These are phyloP conservation scores for Mrakia blollopis DNA, from an alignment of 768 basidiomycete genomes.

Conservation along the genomic window DNA sequence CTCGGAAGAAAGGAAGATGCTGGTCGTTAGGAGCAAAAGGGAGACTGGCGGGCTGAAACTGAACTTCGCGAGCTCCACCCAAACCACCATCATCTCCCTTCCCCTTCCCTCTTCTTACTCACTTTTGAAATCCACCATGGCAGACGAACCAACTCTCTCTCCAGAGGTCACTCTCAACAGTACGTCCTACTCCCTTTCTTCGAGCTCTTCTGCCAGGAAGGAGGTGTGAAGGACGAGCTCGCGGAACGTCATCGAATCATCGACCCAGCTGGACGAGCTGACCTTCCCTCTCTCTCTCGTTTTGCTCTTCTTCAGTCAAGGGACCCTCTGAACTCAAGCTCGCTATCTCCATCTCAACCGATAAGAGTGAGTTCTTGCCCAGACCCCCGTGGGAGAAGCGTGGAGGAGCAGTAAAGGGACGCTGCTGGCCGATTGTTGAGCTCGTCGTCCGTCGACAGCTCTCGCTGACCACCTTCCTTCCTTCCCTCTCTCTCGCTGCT, in stretches of 20 bases:
- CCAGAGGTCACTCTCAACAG: constrained; percentile 24
- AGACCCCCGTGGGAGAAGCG: neutral
- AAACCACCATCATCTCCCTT: neutral
- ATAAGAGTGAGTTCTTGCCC: constrained; percentile 18
- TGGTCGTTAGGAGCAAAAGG: neutral
- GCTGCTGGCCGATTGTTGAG: neutral
- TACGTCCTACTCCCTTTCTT: neutral
- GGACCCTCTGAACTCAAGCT: constrained; percentile 88
- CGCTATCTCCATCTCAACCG: constrained; percentile 16
- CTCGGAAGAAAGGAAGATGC: neutral
- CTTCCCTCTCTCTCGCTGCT: neutral
- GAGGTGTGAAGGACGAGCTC: neutral
- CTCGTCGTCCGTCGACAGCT: neutral
- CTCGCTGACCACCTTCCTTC: neutral
- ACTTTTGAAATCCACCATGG: neutral
- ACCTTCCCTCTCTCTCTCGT: neutral
- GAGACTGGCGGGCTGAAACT: no score
- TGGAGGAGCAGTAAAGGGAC: neutral
- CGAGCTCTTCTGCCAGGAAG: no score
- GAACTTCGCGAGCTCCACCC: neutral
- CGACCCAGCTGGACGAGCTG: neutral
- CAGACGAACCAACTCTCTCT: constrained; percentile 5
- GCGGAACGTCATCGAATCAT: constrained; percentile 11
- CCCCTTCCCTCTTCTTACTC: neutral
- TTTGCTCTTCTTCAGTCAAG: constrained; percentile 22